Evolutionary conservation across 2,329 filamentous ascomycete genomes (phyloP).

Genomic region (Aspergillus nomiae): DNA sequence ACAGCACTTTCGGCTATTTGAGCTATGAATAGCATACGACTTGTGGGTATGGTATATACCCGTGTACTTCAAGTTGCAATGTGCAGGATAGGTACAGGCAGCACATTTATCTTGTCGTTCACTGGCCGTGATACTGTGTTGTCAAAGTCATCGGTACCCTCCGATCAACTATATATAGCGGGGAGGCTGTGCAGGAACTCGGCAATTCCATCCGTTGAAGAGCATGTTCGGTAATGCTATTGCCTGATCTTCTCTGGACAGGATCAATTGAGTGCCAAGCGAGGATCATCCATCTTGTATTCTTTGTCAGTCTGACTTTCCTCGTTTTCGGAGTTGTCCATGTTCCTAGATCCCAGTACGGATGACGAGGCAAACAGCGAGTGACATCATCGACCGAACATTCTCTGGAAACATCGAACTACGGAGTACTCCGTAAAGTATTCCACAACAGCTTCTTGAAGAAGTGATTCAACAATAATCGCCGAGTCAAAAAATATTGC

Average conservation of each 20-base stretch:
- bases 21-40: slow-evolving; percentile 1
- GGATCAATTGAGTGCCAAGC: neutral
- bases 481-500: neutral
- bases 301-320: no score
- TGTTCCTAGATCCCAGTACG: neutral
- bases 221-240: neutral
- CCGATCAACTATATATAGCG: slow-evolving; percentile 15
- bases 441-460: neutral
- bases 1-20: neutral
- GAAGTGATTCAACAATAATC: neutral
- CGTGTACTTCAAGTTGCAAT: no score
- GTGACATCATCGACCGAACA: neutral
- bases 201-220: neutral
- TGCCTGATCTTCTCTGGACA: neutral
- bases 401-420: neutral
- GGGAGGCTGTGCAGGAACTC: slow-evolving; percentile 16
- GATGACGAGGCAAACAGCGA: neutral
- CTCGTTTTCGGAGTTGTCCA: neutral
- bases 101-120: slow-evolving; percentile 9
- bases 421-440: neutral
- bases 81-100: slow-evolving; percentile 13
- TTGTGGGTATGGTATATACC: neutral
- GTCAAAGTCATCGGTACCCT: slow-evolving; percentile 4
- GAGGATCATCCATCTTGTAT: neutral
- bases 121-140: slow-evolving; percentile 4